Evolutionary conservation across 2,329 filamentous ascomycete species (phyloP).

Genomic region (Pseudopyrenochaeta lycopersici): DNA sequence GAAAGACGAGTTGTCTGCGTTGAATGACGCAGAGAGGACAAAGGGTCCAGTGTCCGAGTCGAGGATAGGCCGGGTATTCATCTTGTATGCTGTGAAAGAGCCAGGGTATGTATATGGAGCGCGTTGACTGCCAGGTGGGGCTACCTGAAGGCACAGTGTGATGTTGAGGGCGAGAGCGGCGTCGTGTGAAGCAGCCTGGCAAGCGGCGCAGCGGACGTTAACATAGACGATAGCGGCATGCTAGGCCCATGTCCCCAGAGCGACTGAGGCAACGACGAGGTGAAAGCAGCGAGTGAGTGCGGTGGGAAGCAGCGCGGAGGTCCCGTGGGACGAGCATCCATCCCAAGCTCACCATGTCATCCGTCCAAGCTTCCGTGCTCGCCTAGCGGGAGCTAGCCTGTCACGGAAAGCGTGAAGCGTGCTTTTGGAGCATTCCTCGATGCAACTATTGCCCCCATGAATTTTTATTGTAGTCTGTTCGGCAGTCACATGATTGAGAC

Average conservation of each 20-base stretch:
- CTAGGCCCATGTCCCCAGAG: conserved; percentile 29
- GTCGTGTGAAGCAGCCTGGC: conserved; percentile 17
- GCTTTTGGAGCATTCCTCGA: neutral
- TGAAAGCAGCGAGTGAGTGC: conserved; percentile 8
- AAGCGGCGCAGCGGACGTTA: conserved; percentile 20
- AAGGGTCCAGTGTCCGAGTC: conserved; percentile 77
- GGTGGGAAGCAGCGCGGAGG: conserved; percentile 9
- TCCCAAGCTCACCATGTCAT: conserved; percentile 22
- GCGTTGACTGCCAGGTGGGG: conserved; percentile 12
- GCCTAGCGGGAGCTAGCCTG: conserved; percentile 24
- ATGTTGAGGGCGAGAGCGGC: conserved; percentile 8
- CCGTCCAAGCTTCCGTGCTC: conserved; percentile 23
- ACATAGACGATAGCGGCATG: conserved; percentile 25
- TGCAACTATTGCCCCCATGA: no score
- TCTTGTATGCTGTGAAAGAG: conserved; percentile 50
- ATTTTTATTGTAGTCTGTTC: neutral
- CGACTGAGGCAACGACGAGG: conserved; percentile 15
- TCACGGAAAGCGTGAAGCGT: conserved; percentile 7
- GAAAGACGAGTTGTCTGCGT: conserved; percentile 84
- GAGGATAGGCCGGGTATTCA: conserved; percentile 91
- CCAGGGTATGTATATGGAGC: neutral
- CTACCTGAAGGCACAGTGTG: conserved; percentile 21
- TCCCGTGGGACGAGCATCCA: conserved; percentile 7
- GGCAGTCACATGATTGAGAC: no score
- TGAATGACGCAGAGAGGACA: conserved; percentile 86